phyloP scores from a whole-genome alignment of 2,329 filamentous ascomycete genomes.

The Phialophora chinensis region DNA sequence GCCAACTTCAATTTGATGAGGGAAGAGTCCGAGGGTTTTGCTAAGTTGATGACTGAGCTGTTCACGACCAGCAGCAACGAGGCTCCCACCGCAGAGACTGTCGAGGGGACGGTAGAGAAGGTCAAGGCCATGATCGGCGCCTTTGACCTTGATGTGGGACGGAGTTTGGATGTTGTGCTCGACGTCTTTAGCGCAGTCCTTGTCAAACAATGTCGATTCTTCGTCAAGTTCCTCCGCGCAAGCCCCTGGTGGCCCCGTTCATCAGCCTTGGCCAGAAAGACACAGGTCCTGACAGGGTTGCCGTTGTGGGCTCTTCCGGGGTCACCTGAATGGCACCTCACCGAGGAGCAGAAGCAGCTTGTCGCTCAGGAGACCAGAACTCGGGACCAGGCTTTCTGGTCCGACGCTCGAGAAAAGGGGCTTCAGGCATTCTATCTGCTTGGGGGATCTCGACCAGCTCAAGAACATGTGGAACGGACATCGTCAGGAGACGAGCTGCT shows the following conservation, averaged over 20 bases:
- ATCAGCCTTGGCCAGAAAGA: conserved; percentile 40
- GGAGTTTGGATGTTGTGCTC: conserved; percentile 90
- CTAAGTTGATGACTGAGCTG: conserved; percentile 92
- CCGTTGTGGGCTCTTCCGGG: conserved; percentile 84
- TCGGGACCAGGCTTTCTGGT: conserved; percentile 82
- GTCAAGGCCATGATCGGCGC: conserved; percentile 95
- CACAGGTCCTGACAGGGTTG: conserved; percentile 61
- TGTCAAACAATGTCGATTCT: conserved; percentile 91
- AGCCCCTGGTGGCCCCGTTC: conserved; percentile 96
- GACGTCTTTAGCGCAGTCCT: conserved; percentile 94
- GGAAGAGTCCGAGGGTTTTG: conserved; percentile 96
- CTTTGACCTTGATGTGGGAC: conserved; percentile 94
- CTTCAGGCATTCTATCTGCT: conserved; percentile 89
- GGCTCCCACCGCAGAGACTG: conserved; percentile 74
- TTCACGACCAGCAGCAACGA: conserved; percentile 84
- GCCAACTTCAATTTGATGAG: conserved; percentile 95
- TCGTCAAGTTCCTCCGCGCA: conserved; percentile 85
- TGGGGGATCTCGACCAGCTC: conserved; percentile 71
- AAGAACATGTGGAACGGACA: conserved; percentile 57
- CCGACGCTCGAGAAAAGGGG: conserved; percentile 74
- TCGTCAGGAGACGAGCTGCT: conserved; percentile 61
- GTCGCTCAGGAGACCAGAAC: conserved; percentile 63
- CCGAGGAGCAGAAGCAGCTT: conserved; percentile 70
- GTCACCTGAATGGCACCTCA: conserved; percentile 66
- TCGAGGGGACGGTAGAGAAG: conserved; percentile 84